Percentiles rank a stretch among this genome's conserved stretches.
These are phyloP conservation scores for Fomitiporia mediterranea DNA, from an alignment of 1,284 basidiomycete genomes.

Conservation along the genomic window DNA sequence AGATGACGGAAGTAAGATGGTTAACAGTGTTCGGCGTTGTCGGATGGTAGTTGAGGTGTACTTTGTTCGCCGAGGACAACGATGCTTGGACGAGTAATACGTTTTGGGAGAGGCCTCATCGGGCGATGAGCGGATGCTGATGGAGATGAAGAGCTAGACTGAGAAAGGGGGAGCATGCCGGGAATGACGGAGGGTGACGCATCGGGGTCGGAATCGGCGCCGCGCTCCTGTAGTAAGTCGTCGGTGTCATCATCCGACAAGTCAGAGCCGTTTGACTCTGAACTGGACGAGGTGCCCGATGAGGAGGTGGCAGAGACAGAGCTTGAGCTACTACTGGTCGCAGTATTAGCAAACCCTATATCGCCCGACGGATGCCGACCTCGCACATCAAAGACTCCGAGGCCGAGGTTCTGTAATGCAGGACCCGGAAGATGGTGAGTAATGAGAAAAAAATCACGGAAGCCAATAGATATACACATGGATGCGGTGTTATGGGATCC, in stretches of 20 bases:
- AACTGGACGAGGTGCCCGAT: too few relatives aligned
- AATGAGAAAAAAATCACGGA: background rate
- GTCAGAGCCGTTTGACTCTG: slow-evolving; percentile 8
- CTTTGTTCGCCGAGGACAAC: slow-evolving; percentile 10
- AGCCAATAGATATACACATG: too few relatives aligned
- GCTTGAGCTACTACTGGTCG: background rate
- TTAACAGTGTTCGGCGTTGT: background rate
- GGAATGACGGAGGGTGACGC: slow-evolving; percentile 11
- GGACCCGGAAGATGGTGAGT: background rate
- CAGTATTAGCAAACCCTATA: too few relatives aligned
- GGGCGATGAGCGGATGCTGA: slow-evolving; percentile 10
- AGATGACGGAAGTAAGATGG: too few relatives aligned
- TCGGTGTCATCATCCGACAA: slow-evolving; percentile 2
- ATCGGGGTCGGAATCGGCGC: background rate
- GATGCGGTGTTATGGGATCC: background rate
- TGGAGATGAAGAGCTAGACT: background rate
- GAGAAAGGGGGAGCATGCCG: background rate
- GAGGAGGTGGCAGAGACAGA: slow-evolving; percentile 9
- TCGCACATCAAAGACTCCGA: slow-evolving; percentile 26
- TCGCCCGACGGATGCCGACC: slow-evolving; percentile 10
- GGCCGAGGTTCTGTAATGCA: slow-evolving; percentile 23
- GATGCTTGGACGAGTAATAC: slow-evolving; percentile 12
- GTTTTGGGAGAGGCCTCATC: slow-evolving; percentile 17
- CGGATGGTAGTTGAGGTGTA: background rate
- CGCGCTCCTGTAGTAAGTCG: background rate